These are phyloP conservation scores for Umbellularia californica DNA, from an alignment of 164 flowering plant species.

Conservation along the genomic window DNA sequence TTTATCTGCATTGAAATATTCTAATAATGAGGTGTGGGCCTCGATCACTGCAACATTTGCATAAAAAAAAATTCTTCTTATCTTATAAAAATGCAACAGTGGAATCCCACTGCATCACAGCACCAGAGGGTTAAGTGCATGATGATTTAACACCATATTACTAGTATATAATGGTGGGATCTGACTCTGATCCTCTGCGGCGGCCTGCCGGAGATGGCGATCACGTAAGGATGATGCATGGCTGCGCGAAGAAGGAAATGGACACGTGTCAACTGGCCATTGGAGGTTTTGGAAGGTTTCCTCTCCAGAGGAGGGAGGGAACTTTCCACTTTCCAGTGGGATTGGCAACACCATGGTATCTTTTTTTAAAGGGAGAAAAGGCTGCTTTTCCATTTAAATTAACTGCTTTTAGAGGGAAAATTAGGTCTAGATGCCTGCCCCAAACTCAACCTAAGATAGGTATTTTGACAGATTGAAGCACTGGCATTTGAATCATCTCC, in stretches of 20 bases:
- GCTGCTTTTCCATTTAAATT: background rate
- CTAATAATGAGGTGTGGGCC: too few relatives aligned
- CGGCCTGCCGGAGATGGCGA: background rate
- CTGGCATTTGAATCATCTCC: too few relatives aligned
- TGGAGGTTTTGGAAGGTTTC: background rate
- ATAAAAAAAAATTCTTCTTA: too few relatives aligned
- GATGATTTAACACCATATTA: background rate
- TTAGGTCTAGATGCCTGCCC: too few relatives aligned
- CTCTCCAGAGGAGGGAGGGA: background rate
- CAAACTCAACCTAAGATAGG: background rate
- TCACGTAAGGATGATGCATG: background rate
- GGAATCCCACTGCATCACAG: background rate
- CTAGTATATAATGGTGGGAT: background rate
- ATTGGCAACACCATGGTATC: background rate
- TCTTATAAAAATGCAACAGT: background rate
- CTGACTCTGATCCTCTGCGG: background rate
- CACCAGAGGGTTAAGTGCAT: background rate
- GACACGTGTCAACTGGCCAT: background rate
- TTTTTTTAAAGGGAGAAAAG: background rate
- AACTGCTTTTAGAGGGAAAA: background rate
- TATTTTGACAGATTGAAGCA: too few relatives aligned
- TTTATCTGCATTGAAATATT: too few relatives aligned
- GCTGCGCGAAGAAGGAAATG: background rate
- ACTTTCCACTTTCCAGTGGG: background rate
- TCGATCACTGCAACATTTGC: too few relatives aligned